phyloP scores from a whole-genome alignment of 306 rosid genomes.

The Lathyrus sativus region DNA sequence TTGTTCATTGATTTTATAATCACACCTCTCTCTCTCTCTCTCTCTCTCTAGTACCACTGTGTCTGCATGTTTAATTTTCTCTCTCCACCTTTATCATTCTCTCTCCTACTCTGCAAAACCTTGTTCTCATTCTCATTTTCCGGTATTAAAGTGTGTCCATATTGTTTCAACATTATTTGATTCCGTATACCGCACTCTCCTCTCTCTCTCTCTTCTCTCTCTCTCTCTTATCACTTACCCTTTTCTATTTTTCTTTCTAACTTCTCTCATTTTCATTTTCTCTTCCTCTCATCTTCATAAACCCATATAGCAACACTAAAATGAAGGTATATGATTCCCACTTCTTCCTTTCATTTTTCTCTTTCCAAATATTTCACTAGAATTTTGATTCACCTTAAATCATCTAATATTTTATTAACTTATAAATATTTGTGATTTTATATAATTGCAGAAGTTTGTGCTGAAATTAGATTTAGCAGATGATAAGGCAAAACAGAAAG shows the following conservation, averaged over 20 bases:
- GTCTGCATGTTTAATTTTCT: constrained; percentile 15
- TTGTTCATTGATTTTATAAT: not conserved
- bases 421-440: constrained; percentile 33
- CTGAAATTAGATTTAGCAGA: constrained; percentile 76
- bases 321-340: constrained; percentile 71
- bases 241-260: not conserved
- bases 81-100: constrained; percentile 43
- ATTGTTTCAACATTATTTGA: constrained; percentile 50
- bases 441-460: constrained; percentile 65
- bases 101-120: constrained; percentile 73
- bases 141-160: constrained; percentile 38
- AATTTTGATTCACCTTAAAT: constrained; percentile 27
- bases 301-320: constrained; percentile 19
- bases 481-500: constrained; percentile 88
- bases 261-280: constrained; percentile 7
- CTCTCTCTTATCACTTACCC: not conserved
- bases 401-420: no score
- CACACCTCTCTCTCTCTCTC: no score
- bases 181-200: constrained; percentile 45
- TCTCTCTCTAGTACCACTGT: not conserved
- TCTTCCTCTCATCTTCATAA: constrained; percentile 35
- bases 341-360: constrained; percentile 17
- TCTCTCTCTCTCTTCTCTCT: no score
- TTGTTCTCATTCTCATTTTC: constrained; percentile 76
- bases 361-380: constrained; percentile 3